Base-by-base conservation (phyloP, 768 basidiomycete genomes). In the Amanita thiersii region DNA sequence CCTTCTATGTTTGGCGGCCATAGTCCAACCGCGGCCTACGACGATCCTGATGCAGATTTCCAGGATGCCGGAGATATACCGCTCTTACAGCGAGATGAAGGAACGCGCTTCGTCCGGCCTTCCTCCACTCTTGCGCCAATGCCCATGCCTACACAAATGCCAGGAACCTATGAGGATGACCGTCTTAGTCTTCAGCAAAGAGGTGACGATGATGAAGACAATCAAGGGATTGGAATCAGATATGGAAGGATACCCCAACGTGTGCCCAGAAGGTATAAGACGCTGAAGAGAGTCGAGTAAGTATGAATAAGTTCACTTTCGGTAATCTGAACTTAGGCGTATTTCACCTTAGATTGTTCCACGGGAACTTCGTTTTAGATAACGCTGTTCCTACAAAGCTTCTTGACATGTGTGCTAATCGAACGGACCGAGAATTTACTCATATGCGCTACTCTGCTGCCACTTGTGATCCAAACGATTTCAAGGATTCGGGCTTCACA, bases 361-460 rank as follows among this genome's bases (percentile, higher is more conserved):
- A 89, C 47, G 94, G 94, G 5, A 96, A 98, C 60, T 81, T 96
- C 36, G 88, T 98, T 8, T 67, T 93, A 25, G 92, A 97, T 63
- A 79, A 84, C 8, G 75, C 85, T 0, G 91, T 97, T 0, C 94
- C 94, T 0, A 73, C 83, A n/a, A 94, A 91, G 52, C 69, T 98
- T 30, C 73, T 98, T 19, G 79, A 88, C 46, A 79, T 88, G 72
- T 91, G 86, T 51, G 66, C 79, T 4, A 62, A 75, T 47, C 75
- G 78, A 39, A 81, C 75, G 35, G 90, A 90, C 45, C 79, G 90
- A 48, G 93, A 96, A 60, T 93, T 89, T 57, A 90, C 88, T 0
- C 84, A 90, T 61, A 93, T 97, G 91, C 80, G 94, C 3, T 98
- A 98, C 62, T 84, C 82, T 6, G 94, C 92, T 0, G 91, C 89